Percentiles rank a stretch among this genome's conserved stretches.
These are phyloP conservation scores for Cinchona pubescens DNA, from an alignment of 257 asterid genomes.

Conservation along the genomic window DNA sequence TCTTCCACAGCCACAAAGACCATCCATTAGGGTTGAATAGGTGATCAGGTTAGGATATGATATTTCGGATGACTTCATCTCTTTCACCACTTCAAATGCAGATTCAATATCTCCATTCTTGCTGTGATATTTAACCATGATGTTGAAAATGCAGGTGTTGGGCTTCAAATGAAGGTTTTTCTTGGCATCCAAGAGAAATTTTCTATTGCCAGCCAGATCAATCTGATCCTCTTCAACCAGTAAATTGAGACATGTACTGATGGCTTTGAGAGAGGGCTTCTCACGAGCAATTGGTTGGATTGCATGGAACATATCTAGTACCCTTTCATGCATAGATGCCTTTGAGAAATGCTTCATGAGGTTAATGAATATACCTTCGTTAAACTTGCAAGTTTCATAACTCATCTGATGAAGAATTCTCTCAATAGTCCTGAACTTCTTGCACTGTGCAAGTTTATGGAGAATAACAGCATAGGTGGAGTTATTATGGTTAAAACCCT, in stretches of 20 bases:
- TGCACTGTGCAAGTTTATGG: conserved; percentile 67
- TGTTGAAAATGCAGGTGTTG: conserved; percentile 87
- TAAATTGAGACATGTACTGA: conserved; percentile 87
- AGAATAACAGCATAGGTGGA: conserved; percentile 73
- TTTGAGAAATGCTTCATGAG: conserved; percentile 89
- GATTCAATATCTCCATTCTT: conserved; percentile 60
- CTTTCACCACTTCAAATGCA: conserved; percentile 68
- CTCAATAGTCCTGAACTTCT: conserved; percentile 53
- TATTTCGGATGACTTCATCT: conserved; percentile 62
- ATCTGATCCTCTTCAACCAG: conserved; percentile 65
- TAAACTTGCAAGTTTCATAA: conserved; percentile 83
- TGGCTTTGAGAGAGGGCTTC: conserved; percentile 79
- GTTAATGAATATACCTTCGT: conserved; percentile 76
- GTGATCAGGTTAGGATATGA: conserved; percentile 82
- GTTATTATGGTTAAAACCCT: conserved; percentile 73
- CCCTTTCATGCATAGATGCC: conserved; percentile 60
- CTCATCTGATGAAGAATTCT: conserved; percentile 75
- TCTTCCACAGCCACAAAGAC: conserved; percentile 62
- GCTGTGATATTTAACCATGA: conserved; percentile 79
- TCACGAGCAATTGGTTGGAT: conserved; percentile 59
- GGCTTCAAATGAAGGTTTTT: conserved; percentile 66
- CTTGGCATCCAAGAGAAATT: conserved; percentile 52
- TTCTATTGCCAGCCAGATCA: conserved; percentile 63
- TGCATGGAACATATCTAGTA: conserved; percentile 65
- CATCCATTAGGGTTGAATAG: conserved; percentile 78